A percentile compares a stretch with the other conserved stretches of the same genome.
Evolutionary conservation across 2,329 filamentous ascomycete genomes (phyloP).

Genomic region (Aspergillus sp.): DNA sequence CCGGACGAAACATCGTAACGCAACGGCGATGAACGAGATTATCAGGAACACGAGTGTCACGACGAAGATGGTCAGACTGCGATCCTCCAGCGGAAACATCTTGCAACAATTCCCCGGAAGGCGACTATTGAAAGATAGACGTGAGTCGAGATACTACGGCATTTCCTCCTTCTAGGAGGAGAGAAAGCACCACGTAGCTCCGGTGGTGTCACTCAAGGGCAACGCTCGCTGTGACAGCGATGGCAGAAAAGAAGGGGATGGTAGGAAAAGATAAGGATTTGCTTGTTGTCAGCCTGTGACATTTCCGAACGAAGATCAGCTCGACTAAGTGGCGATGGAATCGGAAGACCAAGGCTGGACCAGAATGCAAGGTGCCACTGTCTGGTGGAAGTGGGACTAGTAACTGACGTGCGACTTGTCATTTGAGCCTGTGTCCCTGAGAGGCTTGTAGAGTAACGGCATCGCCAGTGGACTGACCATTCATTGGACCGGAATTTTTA

Average conservation of each 20-base stretch:
- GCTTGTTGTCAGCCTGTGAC: neutral
- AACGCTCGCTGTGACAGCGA: neutral
- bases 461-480: neutral
- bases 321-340: neutral
- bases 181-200: neutral
- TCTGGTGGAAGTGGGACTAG: neutral
- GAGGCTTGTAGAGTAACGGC: neutral
- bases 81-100: slow-evolving; percentile 33
- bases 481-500: neutral
- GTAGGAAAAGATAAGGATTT: neutral
- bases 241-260: neutral
- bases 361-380: slow-evolving; percentile 1
- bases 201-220: slow-evolving; percentile 6
- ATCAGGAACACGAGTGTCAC: slow-evolving; percentile 32
- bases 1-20: slow-evolving; percentile 38
- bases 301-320: neutral
- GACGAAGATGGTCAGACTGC: slow-evolving; percentile 34
- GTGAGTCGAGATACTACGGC: neutral
- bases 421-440: no score
- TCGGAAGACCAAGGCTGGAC: neutral
- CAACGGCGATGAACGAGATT: slow-evolving; percentile 33
- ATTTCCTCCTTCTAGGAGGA: neutral
- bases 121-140: slow-evolving; percentile 7
- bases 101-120: slow-evolving; percentile 13
- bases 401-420: neutral